Evolutionary conservation across 1,284 basidiomycete genomes (phyloP).

Genomic region (Rhodofomes roseus): DNA sequence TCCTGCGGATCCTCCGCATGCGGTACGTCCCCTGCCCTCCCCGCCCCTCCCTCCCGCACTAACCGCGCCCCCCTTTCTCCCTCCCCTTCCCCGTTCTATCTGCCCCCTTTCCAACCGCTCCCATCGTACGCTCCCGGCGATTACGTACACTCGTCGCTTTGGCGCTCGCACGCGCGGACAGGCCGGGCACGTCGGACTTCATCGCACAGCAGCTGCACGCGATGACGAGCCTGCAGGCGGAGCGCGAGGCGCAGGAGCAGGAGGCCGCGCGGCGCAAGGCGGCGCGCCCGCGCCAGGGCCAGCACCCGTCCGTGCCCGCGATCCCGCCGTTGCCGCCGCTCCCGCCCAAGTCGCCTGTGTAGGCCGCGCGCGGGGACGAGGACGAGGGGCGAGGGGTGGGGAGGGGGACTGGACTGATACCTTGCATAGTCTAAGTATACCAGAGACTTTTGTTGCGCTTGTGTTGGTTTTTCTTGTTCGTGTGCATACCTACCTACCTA

Average conservation of each 20-base stretch:
- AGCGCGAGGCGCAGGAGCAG: conserved; percentile 61
- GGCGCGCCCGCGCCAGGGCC: conserved; percentile 27
- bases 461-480: not conserved
- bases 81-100: not conserved
- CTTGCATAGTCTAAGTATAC: conserved; percentile 24
- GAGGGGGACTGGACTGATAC: conserved; percentile 16
- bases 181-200: conserved; percentile 83
- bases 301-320: conserved; percentile 17
- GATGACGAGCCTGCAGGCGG: conserved; percentile 69
- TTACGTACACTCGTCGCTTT: not conserved
- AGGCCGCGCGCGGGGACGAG: not conserved
- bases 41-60: not conserved
- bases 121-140: too few relatives aligned
- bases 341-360: conserved; percentile 15
- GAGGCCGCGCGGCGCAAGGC: conserved; percentile 52
- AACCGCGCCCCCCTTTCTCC: not conserved
- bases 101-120: too few relatives aligned
- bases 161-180: conserved; percentile 28
- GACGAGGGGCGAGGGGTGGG: not conserved
- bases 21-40: conserved; percentile 52
- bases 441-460: conserved; percentile 4
- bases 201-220: conserved; percentile 85
- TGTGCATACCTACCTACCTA: not conserved
- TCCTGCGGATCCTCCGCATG: conserved; percentile 92
- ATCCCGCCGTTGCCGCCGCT: conserved; percentile 19